These are phyloP conservation scores for Dalbergia oliveri DNA, from an alignment of 306 rosid species.

Conservation along the genomic window DNA sequence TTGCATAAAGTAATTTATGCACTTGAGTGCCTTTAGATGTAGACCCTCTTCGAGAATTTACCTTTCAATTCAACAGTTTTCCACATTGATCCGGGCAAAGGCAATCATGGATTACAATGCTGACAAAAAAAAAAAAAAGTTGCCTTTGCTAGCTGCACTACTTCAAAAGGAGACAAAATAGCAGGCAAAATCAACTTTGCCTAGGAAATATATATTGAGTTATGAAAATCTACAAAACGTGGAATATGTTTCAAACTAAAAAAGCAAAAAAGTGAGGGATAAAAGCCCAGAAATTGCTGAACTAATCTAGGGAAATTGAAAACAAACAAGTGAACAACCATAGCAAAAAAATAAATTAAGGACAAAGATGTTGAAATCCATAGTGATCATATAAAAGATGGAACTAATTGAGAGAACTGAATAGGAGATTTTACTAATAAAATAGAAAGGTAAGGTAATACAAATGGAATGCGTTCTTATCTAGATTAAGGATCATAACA, in stretches of 20 bases:
- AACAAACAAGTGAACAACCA: slow-evolving; percentile 6
- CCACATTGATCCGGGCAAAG: no score
- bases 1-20: no score
- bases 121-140: slow-evolving; percentile 1
- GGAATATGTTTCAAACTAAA: slow-evolving; percentile 26
- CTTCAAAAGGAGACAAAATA: slow-evolving; percentile 14
- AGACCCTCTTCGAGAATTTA: no score
- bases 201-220: slow-evolving; percentile 26
- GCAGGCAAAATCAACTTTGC: slow-evolving; percentile 16
- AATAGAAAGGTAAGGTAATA: no score
- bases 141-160: slow-evolving; percentile 25
- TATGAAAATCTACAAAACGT: neutral
- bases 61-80: no score
- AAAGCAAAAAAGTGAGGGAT: neutral
- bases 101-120: slow-evolving; percentile 6
- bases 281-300: slow-evolving; percentile 9
- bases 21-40: no score
- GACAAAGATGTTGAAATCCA: neutral
- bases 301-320: neutral
- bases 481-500: no score
- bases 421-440: no score
- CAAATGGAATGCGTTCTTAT: no score
- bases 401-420: no score
- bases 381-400: no score
- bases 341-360: slow-evolving; percentile 12